A percentile compares a stretch with the other conserved stretches of the same genome.
phyloP scores from a whole-genome alignment of 495 filamentous ascomycete species.

The Penicillium chermesinum region DNA sequence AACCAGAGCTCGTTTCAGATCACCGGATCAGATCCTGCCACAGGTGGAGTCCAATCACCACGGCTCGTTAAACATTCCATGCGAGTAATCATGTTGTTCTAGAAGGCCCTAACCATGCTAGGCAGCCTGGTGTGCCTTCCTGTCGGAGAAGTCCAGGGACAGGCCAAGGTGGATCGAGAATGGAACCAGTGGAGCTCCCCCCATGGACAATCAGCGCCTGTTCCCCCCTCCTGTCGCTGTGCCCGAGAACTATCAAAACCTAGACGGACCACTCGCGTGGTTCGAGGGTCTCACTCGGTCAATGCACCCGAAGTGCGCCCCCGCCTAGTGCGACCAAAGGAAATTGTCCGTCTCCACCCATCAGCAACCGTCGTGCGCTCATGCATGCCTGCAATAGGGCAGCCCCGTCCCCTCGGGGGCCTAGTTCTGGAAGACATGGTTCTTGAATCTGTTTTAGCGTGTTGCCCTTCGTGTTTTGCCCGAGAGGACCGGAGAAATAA shows the following conservation, averaged over 20 bases:
- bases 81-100: conserved; percentile 1
- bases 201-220: not conserved
- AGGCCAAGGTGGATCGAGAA: not conserved
- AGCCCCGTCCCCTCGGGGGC: not conserved
- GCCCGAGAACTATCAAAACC: too few species aligned
- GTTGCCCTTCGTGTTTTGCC: not conserved
- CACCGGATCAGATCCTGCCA: not conserved
- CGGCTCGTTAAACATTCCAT: not conserved
- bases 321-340: conserved; percentile 5
- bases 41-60: not conserved
- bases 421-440: not conserved
- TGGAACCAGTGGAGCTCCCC: not conserved
- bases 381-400: conserved; percentile 10
- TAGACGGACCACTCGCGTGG: not conserved
- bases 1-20: not conserved
- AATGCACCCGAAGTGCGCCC: conserved; percentile 1
- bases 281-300: not conserved
- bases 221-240: too few species aligned
- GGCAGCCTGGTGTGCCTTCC: too few species aligned
- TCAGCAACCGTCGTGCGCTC: conserved; percentile 8
- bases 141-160: too few species aligned
- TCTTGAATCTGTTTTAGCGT: not conserved
- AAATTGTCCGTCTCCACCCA: conserved; percentile 8
- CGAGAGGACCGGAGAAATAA: not conserved
- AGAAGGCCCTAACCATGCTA: too few species aligned